Evolutionary conservation across 768 basidiomycete genomes (phyloP), one percentile per base, ranked within the genome.

Genomic region (Podaxis carcinomalis): DNA sequence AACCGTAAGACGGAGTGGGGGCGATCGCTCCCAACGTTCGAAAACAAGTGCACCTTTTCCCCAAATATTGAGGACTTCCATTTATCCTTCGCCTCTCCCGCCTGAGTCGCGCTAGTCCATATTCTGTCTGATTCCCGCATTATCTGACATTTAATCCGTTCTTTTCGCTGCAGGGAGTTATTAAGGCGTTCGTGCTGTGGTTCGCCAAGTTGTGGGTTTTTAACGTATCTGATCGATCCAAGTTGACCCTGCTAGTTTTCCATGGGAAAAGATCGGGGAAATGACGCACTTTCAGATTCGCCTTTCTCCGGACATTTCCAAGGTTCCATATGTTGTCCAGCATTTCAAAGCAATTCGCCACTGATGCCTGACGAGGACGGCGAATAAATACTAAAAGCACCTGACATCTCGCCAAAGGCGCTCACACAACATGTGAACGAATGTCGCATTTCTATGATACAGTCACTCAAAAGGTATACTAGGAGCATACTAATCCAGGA

Each of bases 211-310:
- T 49, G 50, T 21, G 32, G 27, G 11, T 14, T 60, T 35, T 28
- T 27, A 3, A 11, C 28, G 19, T 28, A 36, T 14, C n/a, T 5
- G 28, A 19, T 16, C 44, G 36, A 47, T 53, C 52, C 52, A 19
- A 6, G 37, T 9, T 28, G 3, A 7, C 39, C n/a, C 2, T 13
- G 21, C 13, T 6, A 35, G 28, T 35, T 60, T 36, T 36, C 6
- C 21, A 36, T 55, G 52, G 59, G 52, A 61, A 61, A 61, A 47
- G 23, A 44, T 23, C 46, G 52, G 52, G 52, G 25, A 28, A 51
- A 51, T 40, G 14, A 23, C 40, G 23, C 13, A 11, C 37, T 16
- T 40, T 27, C 57, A 51, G 50, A 13, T 32, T 35, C 32, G 28
- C 4, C 23, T 16, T 47, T 25, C 42, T 16, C 35, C 28, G 44